Percentiles rank a stretch among this genome's conserved stretches.
phyloP scores from a whole-genome alignment of 257 asterid genomes.

The Solanum paucissectum region DNA sequence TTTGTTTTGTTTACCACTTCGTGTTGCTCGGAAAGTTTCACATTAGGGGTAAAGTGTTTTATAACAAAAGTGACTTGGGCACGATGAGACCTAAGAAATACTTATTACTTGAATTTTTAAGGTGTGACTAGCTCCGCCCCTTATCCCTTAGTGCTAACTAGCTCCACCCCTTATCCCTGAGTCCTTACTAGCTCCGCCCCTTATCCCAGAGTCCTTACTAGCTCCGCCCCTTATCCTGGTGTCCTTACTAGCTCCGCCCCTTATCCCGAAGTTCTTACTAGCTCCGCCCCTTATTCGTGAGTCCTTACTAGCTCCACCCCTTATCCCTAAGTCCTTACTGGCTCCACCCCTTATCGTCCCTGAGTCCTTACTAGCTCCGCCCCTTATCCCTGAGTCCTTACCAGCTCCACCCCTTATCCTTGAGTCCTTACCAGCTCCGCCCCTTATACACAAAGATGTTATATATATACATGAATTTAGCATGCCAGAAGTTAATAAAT shows the following conservation, averaged over 20 bases:
- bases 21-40: not conserved
- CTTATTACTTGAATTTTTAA: not conserved
- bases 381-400: too few species aligned
- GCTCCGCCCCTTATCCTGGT: accelerated
- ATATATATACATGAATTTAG: too few species aligned
- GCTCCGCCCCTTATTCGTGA: accelerated
- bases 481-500: not conserved
- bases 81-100: not conserved
- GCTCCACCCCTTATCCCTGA: too few species aligned
- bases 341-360: too few species aligned
- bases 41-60: accelerated
- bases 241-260: not conserved
- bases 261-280: not conserved
- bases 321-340: not conserved
- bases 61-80: not conserved
- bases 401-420: too few species aligned
- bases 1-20: not conserved
- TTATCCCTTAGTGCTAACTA: too few species aligned
- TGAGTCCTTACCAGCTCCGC: not conserved
- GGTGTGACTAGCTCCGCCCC: not conserved
- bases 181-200: too few species aligned
- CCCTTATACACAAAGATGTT: not conserved
- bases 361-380: too few species aligned
- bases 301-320: not conserved
- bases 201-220: accelerated